phyloP scores from a whole-genome alignment of 139 green algal genomes.

The Chlorella sp. region DNA sequence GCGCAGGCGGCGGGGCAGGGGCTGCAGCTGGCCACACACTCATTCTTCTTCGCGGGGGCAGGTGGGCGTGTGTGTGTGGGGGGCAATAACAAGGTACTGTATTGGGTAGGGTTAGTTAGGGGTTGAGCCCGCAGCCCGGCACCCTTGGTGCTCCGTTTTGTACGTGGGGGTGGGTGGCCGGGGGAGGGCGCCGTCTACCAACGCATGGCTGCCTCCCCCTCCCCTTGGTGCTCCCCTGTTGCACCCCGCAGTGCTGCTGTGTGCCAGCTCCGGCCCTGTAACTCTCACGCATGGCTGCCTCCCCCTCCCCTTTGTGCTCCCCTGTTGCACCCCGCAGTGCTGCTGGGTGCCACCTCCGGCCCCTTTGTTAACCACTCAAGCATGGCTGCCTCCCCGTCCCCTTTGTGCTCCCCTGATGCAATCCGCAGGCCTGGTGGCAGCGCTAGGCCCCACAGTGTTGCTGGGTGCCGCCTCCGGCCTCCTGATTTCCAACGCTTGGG shows the following conservation, averaged over 20 bases:
- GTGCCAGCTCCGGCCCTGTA: too few relatives aligned
- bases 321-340: background rate
- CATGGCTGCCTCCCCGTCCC: background rate
- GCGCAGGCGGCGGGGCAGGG: slow-evolving; percentile 48
- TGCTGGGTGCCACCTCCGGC: too few relatives aligned
- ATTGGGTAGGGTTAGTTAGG: too few relatives aligned
- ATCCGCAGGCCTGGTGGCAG: slow-evolving; percentile 58
- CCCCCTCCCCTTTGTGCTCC: too few relatives aligned
- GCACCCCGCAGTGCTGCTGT: background rate
- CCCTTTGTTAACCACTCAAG: background rate
- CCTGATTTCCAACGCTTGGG: slow-evolving; percentile 65
- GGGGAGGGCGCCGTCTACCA: too few relatives aligned
- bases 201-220: too few relatives aligned
- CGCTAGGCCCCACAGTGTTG: slow-evolving; percentile 56
- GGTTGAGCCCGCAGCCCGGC: background rate
- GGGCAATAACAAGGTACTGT: too few relatives aligned
- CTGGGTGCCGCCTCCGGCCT: slow-evolving; percentile 46
- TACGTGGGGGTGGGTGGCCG: too few relatives aligned
- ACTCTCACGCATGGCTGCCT: background rate
- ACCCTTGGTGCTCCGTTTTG: background rate
- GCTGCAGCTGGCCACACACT: slow-evolving; percentile 52
- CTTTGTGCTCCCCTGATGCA: background rate
- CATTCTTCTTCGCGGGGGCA: slow-evolving; percentile 57
- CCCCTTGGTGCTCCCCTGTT: too few relatives aligned
- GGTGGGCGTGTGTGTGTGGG: slow-evolving; percentile 33